Evolutionary conservation across 441 rosid species (phyloP).

Genomic region (Syzygium syzygioides): DNA sequence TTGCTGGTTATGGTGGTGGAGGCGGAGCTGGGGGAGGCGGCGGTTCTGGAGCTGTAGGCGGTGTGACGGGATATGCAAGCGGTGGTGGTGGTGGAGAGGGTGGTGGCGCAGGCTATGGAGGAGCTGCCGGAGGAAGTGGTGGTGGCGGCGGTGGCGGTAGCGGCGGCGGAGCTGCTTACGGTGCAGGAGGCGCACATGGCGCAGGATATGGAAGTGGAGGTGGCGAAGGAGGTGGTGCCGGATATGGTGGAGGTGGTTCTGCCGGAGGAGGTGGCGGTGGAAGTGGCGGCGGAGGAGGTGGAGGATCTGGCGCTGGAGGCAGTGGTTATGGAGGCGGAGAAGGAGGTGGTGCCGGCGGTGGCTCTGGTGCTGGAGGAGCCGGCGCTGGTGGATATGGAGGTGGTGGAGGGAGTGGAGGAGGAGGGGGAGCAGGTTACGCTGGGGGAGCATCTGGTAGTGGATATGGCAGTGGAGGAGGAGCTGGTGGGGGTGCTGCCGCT

Average conservation of each 20-base stretch:
- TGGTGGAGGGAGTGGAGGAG: constrained; percentile 4
- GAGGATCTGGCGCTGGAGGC: not conserved
- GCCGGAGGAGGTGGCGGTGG: not conserved
- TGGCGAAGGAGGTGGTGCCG: not conserved
- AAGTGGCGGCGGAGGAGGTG: not conserved
- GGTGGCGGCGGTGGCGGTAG: not conserved
- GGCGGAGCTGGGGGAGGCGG: not conserved
- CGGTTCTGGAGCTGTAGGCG: not conserved
- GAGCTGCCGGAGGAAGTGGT: not conserved
- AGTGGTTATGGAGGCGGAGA: not conserved
- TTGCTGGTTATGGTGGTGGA: not conserved
- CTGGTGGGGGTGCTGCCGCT: not conserved
- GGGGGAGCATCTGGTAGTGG: not conserved
- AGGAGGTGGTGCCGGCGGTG: not conserved
- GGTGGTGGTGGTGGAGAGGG: not conserved
- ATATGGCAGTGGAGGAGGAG: constrained; percentile 2
- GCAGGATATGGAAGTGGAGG: not conserved
- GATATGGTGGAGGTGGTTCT: not conserved
- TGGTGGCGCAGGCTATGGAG: not conserved
- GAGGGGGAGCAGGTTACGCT: constrained; percentile 1
- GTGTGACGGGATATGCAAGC: not conserved
- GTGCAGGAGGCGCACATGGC: not conserved
- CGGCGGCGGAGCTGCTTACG: not conserved
- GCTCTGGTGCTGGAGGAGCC: not conserved
- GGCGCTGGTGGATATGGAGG: constrained; percentile 1